Evolutionary conservation across 192 early-diverging fungal genomes (phyloP), one percentile per base, ranked within the genome.

Genomic region (Coemansia sp.): DNA sequence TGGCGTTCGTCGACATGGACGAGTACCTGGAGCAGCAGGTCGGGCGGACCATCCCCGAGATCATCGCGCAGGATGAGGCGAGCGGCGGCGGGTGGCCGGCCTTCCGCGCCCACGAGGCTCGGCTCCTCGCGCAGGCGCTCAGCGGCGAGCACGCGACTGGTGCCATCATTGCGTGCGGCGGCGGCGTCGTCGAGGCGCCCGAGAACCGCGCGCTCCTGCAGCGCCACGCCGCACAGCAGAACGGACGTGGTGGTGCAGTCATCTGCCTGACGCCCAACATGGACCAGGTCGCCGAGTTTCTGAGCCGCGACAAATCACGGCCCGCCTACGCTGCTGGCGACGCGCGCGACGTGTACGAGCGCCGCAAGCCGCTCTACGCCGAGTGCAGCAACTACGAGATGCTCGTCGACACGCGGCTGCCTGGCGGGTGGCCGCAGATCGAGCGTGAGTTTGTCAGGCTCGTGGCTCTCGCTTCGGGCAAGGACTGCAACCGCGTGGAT

Each of bases 1-100:
- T 89, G 0, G 62, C 76, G n/a, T 97, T 97, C 70, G 79, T 97
- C 15, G 97, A 99, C 72, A 86, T 96, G 65, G 97, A 99, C 80
- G 76, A 83, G 14, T 87, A 94, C 67, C 83, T 99, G 61, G 95
- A 96, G 76, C 46, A 63, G 15, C 74, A 76, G 3, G 79, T 92
- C 4, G 86, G 87, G 6, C 87, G 82, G n/a, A 87, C 92, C 1
- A 93, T 99, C 62, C 86, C 88, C 27, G 88, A 94, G 27, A 90
- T 92, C 65, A 86, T 99, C 62, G 56, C 56, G 12, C 29, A 25
- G 10, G 49, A 53, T 24, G 84, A 87, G n/a, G n/a, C n/a, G n/a
- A n/a, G n/a, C 46, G 73, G 76, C 6, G 78, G 87, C 25, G 93
- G 93, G 6, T 99, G 97, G 97, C 77, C 89, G 6, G 88, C 81